Evolutionary conservation across 78 protist genomes (phyloP).

Genomic region (Polysphondylium violaceum): DNA sequence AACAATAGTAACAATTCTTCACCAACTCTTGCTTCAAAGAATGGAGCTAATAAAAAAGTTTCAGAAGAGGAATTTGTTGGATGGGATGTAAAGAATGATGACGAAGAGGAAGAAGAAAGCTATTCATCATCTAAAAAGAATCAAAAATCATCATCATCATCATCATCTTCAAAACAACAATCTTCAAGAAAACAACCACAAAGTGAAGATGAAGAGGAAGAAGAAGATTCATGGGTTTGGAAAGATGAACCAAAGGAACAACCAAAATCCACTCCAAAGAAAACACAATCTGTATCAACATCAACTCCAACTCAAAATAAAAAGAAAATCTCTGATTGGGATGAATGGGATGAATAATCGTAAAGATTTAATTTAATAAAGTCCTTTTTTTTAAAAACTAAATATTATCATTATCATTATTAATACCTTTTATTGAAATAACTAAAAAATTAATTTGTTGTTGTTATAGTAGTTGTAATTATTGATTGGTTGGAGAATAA

Average conservation of each 20-base stretch:
- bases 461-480: no score
- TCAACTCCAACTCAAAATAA: slow-evolving; percentile 3
- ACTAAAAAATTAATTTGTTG: no score
- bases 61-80: slow-evolving; percentile 46
- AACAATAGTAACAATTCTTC: neutral
- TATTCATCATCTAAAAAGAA: neutral
- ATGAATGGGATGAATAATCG: slow-evolving; percentile 8
- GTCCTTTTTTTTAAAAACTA: no score
- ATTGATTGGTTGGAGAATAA: no score
- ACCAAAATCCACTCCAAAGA: neutral
- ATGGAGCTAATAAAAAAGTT: neutral
- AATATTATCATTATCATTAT: no score
- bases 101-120: slow-evolving; percentile 1
- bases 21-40: neutral
- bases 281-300: neutral
- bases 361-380: no score
- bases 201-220: slow-evolving; percentile 31
- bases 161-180: slow-evolving; percentile 2
- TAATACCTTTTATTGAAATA: no score
- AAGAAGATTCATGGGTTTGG: slow-evolving; percentile 48
- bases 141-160: neutral
- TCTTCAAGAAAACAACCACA: neutral
- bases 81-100: slow-evolving; percentile 27
- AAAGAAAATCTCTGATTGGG: slow-evolving; percentile 19
- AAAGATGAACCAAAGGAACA: slow-evolving; percentile 20